phyloP scores from a whole-genome alignment of 2,329 filamentous ascomycete genomes.

The Rosellinia necatrix region DNA sequence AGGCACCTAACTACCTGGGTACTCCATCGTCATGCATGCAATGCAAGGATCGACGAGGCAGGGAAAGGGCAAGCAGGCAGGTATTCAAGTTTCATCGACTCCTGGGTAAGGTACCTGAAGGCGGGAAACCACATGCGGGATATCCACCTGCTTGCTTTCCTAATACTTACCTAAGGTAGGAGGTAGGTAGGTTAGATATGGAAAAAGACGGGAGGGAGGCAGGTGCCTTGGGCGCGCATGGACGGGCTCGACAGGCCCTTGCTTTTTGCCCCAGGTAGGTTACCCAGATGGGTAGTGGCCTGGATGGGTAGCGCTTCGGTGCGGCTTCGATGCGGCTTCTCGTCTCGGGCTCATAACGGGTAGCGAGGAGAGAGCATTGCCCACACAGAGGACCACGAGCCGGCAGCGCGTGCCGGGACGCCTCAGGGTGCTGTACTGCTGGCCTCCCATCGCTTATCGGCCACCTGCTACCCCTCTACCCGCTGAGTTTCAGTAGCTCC shows the following conservation, averaged over 20 bases:
- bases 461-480: slow-evolving; percentile 14
- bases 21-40: neutral
- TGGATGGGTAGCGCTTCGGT: neutral
- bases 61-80: slow-evolving; percentile 7
- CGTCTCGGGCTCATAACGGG: neutral
- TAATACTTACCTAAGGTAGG: neutral
- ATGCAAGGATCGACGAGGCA: slow-evolving; percentile 18
- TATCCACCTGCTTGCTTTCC: neutral
- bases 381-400: neutral
- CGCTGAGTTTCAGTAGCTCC: slow-evolving; percentile 33
- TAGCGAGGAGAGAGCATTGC: neutral
- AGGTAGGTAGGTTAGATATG: too few species aligned
- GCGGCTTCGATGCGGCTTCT: neutral
- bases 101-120: neutral
- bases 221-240: too few species aligned
- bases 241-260: too few species aligned
- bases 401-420: neutral
- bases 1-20: neutral
- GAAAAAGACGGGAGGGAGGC: too few species aligned
- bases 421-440: neutral
- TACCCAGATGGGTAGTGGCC: neutral
- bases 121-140: slow-evolving; percentile 1
- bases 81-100: slow-evolving; percentile 14
- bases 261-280: neutral
- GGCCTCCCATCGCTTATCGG: slow-evolving; percentile 6